These are phyloP conservation scores for Pisolithus thermaeus DNA, from an alignment of 1,284 basidiomycete genomes.

Conservation along the genomic window DNA sequence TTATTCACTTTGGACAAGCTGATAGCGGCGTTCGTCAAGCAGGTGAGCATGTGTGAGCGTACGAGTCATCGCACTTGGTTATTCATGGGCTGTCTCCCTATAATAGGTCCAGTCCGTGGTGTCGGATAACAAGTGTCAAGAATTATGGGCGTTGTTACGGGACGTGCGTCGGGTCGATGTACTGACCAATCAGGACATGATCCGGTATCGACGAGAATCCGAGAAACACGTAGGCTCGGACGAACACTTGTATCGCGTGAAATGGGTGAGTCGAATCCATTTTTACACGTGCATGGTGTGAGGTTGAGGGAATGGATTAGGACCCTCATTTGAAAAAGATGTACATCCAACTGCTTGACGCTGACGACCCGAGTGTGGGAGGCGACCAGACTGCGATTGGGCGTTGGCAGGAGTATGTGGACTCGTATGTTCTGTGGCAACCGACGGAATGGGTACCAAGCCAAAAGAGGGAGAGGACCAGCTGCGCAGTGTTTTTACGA, in stretches of 20 bases:
- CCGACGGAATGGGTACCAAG: constrained; percentile 64
- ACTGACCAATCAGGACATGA: constrained; percentile 70
- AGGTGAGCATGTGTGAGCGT: constrained; percentile 42
- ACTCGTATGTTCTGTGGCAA: constrained; percentile 72
- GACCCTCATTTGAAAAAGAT: constrained; percentile 57
- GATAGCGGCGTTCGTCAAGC: constrained; percentile 83
- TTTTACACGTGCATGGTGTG: neutral
- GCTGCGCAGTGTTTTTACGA: constrained; percentile 37
- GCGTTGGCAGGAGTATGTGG: constrained; percentile 86
- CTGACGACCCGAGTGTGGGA: constrained; percentile 74
- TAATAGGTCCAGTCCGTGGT: constrained; percentile 79
- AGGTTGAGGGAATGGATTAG: constrained; percentile 33
- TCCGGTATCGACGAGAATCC: constrained; percentile 87
- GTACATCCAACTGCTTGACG: constrained; percentile 72
- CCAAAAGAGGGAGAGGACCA: constrained; percentile 38
- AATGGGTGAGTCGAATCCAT: constrained; percentile 67
- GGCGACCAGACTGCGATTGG: constrained; percentile 38
- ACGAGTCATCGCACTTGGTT: neutral
- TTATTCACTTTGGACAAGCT: constrained; percentile 92
- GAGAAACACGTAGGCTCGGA: constrained; percentile 83
- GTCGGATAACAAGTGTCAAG: constrained; percentile 67
- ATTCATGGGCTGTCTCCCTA: constrained; percentile 4
- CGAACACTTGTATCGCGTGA: constrained; percentile 87
- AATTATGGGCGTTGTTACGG: constrained; percentile 61
- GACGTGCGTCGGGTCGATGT: constrained; percentile 44